Conservation (phyloP, 2,329 filamentous ascomycete species). For the Penicillium sp. region DNA sequence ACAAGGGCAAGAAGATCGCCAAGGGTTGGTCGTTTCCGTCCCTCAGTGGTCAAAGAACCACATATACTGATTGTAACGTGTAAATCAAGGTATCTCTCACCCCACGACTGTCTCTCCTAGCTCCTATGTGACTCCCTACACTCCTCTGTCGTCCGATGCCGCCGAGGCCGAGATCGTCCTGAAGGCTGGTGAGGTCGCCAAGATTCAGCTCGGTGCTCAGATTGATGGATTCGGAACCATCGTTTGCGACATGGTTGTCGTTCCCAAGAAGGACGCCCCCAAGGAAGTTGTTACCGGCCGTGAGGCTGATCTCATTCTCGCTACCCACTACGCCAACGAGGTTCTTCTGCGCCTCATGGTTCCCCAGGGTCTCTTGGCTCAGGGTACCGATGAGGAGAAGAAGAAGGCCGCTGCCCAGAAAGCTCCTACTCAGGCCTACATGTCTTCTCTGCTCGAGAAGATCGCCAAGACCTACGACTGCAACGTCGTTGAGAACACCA, state of each 20-base stretch:
- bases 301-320: constrained; percentile 81
- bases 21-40: constrained; percentile 64
- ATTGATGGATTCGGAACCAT: constrained; percentile 97
- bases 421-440: constrained; percentile 79
- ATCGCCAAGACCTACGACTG: constrained; percentile 86
- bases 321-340: constrained; percentile 94
- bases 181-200: constrained; percentile 82
- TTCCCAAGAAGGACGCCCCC: constrained; percentile 61
- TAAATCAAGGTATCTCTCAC: constrained; percentile 72
- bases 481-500: constrained; percentile 95
- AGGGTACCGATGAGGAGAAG: constrained; percentile 91
- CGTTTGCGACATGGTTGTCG: constrained; percentile 87
- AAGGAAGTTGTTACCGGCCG: constrained; percentile 69
- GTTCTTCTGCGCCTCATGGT: constrained; percentile 86
- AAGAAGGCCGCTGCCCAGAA: constrained; percentile 82
- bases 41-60: not conserved
- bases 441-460: constrained; percentile 85
- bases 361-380: constrained; percentile 79
- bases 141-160: constrained; percentile 80
- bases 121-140: constrained; percentile 95
- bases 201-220: constrained; percentile 98
- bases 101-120: constrained; percentile 93
- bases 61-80: constrained; percentile 9
- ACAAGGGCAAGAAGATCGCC: constrained; percentile 93
- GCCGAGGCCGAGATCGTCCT: constrained; percentile 78